Evolutionary conservation across 1,284 basidiomycete genomes (phyloP), one percentile per base, ranked within the genome.

Genomic region (Sporisorium graminicola): DNA sequence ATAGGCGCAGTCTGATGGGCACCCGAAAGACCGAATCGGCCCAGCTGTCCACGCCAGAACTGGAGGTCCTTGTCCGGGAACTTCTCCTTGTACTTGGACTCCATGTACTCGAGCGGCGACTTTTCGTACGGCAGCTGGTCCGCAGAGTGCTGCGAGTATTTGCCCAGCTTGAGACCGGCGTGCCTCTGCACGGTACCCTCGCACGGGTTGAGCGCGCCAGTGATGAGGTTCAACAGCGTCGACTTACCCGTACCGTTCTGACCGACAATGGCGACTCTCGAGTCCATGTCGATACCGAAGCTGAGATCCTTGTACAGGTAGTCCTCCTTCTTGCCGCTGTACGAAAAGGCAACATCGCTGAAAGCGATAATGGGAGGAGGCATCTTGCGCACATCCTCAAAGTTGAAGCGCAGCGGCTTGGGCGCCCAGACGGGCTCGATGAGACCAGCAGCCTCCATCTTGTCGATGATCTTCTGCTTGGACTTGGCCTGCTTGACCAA

Each of bases 381-480:
- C 18, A 99, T 90, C 87, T 93, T 95, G 82, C 90, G 89, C 71
- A 98, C 91, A 84, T 97, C 94, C 87, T 98, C 95, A 86, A 98
- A 98, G 90, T 97, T 92, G 91, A 98, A 99, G 59, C 91, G 90
- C 59, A 98, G 88, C 44, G 90, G 90, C 82, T 90, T 91, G 55
- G 90, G 89, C 8, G 86, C 85, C 84, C 94, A 92, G 64, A 98
- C 89, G 87, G 94, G 94, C 88, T 98, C 94, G 83, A 98, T 90
- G 47, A 98, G 89, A 81, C 96, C 96, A 14, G 95, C 96, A n/a
- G 96, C 96, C 89, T 98, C 96, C 96, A 99, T 98, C 91, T 99
- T 99, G 90, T 99, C 96, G 87, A 99, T 97, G 58, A 87, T 87
- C 88, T 99, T 98, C 87, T 98, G 96, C 88, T 99, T 99, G 54